A percentile compares a stretch with the other conserved stretches of the same genome.
Evolutionary conservation across 495 filamentous ascomycete genomes (phyloP).

Genomic region (Apiosordaria backusii): DNA sequence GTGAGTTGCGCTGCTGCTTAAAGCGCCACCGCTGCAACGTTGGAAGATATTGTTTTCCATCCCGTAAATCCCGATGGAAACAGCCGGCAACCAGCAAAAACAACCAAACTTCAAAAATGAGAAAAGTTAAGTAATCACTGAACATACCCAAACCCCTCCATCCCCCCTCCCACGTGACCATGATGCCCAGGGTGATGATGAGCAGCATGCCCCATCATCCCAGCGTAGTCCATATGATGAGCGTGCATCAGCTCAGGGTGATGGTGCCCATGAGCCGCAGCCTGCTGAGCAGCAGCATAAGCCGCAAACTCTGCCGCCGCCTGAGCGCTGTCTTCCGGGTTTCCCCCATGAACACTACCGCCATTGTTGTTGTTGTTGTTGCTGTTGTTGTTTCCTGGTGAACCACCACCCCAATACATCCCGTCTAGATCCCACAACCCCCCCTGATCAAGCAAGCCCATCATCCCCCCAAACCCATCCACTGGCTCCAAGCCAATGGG

Average conservation of each 20-base stretch:
- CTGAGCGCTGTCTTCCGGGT: not conserved
- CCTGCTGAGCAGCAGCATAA: constrained; percentile 12
- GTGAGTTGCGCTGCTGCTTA: too few relatives aligned
- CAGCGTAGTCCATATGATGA: constrained; percentile 10
- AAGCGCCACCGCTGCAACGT: not conserved
- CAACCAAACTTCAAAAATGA: not conserved
- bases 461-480: constrained; percentile 47
- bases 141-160: constrained; percentile 24
- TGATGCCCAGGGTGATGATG: constrained; percentile 1
- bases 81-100: not conserved
- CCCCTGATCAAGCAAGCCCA: constrained; percentile 52
- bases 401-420: constrained; percentile 47
- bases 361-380: constrained; percentile 1
- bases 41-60: not conserved
- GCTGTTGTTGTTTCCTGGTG: too few relatives aligned
- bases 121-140: constrained; percentile 7
- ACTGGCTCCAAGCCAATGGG: constrained; percentile 50
- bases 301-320: constrained; percentile 27
- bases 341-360: not conserved
- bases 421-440: constrained; percentile 56
- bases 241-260: constrained; percentile 13
- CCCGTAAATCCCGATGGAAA: not conserved
- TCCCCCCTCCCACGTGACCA: too few relatives aligned
- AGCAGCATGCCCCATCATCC: constrained; percentile 15
- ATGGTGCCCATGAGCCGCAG: not conserved